A percentile compares a stretch with the other conserved stretches of the same genome.
Conservation (phyloP, 257 asterid species). For the Verbena officinalis region DNA sequence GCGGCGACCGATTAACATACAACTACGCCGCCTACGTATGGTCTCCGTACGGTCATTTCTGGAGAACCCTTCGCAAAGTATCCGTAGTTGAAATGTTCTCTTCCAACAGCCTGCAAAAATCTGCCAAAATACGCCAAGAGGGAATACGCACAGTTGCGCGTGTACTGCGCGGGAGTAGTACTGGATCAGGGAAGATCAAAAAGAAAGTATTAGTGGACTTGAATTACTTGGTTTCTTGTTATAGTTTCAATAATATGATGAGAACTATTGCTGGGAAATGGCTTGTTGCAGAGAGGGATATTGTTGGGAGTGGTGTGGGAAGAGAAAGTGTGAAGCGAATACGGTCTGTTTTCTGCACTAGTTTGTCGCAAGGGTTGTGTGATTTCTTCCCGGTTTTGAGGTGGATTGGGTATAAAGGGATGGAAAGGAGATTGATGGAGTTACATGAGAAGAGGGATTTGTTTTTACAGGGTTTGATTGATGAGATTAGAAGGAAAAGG, state of each 20-base stretch:
- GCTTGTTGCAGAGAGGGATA: conserved; percentile 41
- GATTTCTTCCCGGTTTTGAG: conserved; percentile 66
- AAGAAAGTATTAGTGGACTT: conserved; percentile 39
- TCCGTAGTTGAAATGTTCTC: conserved; percentile 46
- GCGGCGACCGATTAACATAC: conserved; percentile 41
- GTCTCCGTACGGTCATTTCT: conserved; percentile 47
- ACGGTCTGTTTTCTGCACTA: conserved; percentile 31
- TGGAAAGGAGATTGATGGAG: conserved; percentile 39
- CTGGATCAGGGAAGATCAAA: no score
- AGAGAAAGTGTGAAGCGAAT: conserved; percentile 30
- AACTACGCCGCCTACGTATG: conserved; percentile 30
- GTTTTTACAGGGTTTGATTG: conserved; percentile 36
- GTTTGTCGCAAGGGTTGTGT: conserved; percentile 33
- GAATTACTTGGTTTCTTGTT: conserved; percentile 33
- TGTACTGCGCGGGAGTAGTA: neutral
- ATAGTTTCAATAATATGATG: conserved; percentile 40
- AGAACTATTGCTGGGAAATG: conserved; percentile 42
- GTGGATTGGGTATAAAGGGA: conserved; percentile 54
- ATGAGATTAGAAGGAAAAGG: conserved; percentile 30
- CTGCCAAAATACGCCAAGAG: conserved; percentile 42
- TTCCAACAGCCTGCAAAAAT: conserved; percentile 39
- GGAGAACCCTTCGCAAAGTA: conserved; percentile 51
- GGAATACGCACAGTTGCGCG: conserved; percentile 32
- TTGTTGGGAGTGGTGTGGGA: conserved; percentile 38
- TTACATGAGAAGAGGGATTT: conserved; percentile 45